A percentile compares a stretch with the other conserved stretches of the same genome.
Evolutionary conservation across 2,329 filamentous ascomycete genomes (phyloP).

Genomic region (Neonectria hederae): DNA sequence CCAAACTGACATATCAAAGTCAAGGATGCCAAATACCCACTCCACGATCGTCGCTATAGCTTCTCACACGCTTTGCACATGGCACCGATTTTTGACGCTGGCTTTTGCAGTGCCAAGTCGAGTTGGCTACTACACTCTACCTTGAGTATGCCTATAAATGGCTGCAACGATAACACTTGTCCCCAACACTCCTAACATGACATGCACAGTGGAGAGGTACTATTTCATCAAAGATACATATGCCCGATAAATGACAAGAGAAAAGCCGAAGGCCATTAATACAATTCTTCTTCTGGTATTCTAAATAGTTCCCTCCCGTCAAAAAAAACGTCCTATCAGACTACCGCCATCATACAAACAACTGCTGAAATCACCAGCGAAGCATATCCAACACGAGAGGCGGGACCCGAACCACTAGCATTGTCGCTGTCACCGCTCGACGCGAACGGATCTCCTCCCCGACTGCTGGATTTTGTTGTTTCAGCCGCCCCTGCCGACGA

Average conservation of each 20-base stretch:
- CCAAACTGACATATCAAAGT: background rate
- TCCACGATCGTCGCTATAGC: background rate
- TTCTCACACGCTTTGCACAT: background rate
- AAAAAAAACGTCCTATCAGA: background rate
- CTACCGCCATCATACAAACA: slow-evolving; percentile 4
- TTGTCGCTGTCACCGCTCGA: slow-evolving; percentile 4
- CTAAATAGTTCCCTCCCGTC: slow-evolving; percentile 7
- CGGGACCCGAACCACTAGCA: background rate
- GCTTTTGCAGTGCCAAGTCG: background rate
- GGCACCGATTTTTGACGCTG: background rate
- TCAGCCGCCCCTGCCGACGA: slow-evolving; percentile 5
- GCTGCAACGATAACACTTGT: background rate
- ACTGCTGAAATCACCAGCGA: slow-evolving; percentile 9
- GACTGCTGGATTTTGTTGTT: slow-evolving; percentile 10
- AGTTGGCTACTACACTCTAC: background rate
- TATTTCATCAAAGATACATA: background rate
- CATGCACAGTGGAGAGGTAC: background rate
- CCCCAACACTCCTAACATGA: background rate
- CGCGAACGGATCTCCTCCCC: slow-evolving; percentile 25
- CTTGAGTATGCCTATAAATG: background rate
- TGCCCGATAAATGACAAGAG: background rate
- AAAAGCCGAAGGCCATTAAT: slow-evolving; percentile 12
- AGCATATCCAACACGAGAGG: slow-evolving; percentile 6
- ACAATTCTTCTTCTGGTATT: slow-evolving; percentile 14
- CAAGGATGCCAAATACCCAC: background rate